Evolutionary conservation across 192 early-diverging fungal species (phyloP), one percentile per base, ranked within the genome.

Genomic region (Gaertneriomyces semiglobifer): DNA sequence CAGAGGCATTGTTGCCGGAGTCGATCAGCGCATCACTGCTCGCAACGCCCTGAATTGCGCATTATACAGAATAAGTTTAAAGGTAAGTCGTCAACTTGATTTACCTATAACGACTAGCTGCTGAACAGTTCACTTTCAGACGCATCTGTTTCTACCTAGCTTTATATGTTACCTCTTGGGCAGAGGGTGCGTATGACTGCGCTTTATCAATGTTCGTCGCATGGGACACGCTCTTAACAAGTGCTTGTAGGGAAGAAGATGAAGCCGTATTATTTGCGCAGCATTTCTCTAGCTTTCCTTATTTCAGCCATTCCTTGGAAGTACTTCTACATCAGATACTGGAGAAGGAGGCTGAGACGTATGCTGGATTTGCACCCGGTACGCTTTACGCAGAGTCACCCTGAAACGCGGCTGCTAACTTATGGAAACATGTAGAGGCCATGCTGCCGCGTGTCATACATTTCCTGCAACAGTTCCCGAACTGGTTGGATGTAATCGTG

Each of bases 231-330:
- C 0, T 33, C 25, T 33, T 33, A 33, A 33, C 2, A 33, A 33
- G 25, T 33, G 25, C 1, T 33, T 2, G 25, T 33, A 80, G 44
- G 58, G 77, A 18, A 57, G 74, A 86, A 55, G 77, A 79, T 62
- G 83, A 86, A 44, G 89, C 91, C 6, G 75, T 86, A 14, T 69
- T 73, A 44, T 90, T 94, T 82, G 87, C 86, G 9, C 66, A 69
- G 40, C 58, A 80, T 45, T 99, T 88, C 63, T 81, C 87, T 66
- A 77, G 87, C 19, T 77, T 92, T 44, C 79, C 83, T 46, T 99
- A 98, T 68, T 98, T 97, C 73, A 77, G 86, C 9, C 97, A 99
- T 74, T 87, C 90, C 25, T 79, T 99, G 40, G 97, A 99, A 73
- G 86, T 98, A 18, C 74, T 99, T 40, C 71, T 98, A 20, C 95